Base-by-base conservation (phyloP, 2,329 filamentous ascomycete species). In the Neonectria ditissima region DNA sequence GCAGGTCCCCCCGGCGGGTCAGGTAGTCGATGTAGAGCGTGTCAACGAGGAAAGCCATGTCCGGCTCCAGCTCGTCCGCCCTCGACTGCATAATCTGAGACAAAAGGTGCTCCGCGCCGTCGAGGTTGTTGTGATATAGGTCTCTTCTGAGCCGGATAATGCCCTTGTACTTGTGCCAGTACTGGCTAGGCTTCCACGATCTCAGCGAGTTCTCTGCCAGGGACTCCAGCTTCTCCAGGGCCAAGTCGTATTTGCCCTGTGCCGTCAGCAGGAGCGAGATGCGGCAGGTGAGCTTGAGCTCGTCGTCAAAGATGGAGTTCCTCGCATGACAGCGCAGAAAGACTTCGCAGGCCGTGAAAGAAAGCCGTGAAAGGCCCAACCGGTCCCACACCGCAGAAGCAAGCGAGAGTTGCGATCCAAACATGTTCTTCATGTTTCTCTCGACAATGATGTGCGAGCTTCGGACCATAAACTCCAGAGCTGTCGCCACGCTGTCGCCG, bases 381-480 rank as follows among this genome's bases (percentile, higher is more conserved):
- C 94, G 86, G 55, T 90, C 89, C 85, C 92, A 97, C 1, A 96
- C 77, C 0, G 92, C 86, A 30, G 91, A 89, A 51, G 88, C 86
- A 44, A 97, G 84, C 3, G 93, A 84, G 63, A 94, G 85, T 68
- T 94, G 90, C 1, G 90, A 86, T 1, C 92, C 92, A 69, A 93
- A 87, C 77, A 92, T 90, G 71, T 84, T 88, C 70, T 87, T 87
- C 74, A 96, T 86, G 67, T 92, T 89, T 69, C 91, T 91, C 59
- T 90, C 89, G n/a, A 94, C 84, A 65, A 94, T 91, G 28, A 97
- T 81, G 71, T 96, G 92, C 1, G 92, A 93, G 67, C 92, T 92
- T 73, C 94, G 91, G n/a, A 92, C 86, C 65, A 97, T 86, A 69
- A 90, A 87, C 75, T 97, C 94, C 55, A 96, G 83, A 1, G 92